Conservation (phyloP, 208 protist genomes). For the Wallacemonas sp. region DNA sequence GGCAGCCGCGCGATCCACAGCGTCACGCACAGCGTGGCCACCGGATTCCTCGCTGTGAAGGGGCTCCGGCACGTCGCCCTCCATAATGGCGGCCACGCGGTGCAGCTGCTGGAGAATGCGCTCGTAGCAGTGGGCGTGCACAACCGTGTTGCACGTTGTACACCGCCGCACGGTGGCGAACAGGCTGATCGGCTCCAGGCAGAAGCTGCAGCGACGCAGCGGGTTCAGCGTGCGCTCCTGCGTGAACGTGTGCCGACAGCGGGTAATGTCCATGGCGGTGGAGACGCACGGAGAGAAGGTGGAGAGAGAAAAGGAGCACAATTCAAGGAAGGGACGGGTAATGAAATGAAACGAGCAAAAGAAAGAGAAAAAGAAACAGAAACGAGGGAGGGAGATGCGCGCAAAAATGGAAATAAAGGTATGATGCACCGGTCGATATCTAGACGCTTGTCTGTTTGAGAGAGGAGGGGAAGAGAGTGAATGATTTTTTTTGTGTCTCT, state of each 20-base stretch:
- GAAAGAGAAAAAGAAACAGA: background rate
- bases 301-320: slow-evolving; percentile 12
- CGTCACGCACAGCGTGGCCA: no score
- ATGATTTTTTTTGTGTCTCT: background rate
- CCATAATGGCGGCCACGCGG: slow-evolving; percentile 11
- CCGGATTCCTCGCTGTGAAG: background rate
- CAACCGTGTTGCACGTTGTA: slow-evolving; percentile 9
- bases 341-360: slow-evolving; percentile 1
- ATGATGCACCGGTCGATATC: no score
- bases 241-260: slow-evolving; percentile 20
- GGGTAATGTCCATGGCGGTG: slow-evolving; percentile 10
- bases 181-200: slow-evolving; percentile 3
- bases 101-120: slow-evolving; percentile 7
- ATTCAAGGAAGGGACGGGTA: background rate
- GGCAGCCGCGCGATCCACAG: background rate
- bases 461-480: background rate
- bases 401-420: background rate
- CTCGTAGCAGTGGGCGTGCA: slow-evolving; percentile 19
- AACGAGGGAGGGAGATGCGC: no score
- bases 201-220: slow-evolving; percentile 15
- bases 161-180: slow-evolving; percentile 18
- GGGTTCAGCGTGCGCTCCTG: slow-evolving; percentile 11
- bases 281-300: background rate
- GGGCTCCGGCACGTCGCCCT: background rate
- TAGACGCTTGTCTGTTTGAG: no score